Evolutionary conservation across 2,329 filamentous ascomycete genomes (phyloP).

Genomic region (Talaromyces sp.): DNA sequence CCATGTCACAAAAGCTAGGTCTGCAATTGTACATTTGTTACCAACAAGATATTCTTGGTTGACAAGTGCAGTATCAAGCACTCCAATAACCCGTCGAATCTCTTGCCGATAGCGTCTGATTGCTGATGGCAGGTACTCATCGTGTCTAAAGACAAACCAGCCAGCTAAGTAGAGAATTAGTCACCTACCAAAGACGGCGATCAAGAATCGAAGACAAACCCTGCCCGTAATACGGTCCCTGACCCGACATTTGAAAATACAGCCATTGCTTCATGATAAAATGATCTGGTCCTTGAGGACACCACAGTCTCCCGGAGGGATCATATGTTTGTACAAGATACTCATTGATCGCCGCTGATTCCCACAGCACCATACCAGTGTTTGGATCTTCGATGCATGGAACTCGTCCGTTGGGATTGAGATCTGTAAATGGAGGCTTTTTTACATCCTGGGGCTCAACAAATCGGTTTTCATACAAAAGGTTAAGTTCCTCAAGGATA

Average conservation of each 20-base stretch:
- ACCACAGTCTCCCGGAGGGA: not conserved
- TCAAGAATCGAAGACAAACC: not conserved
- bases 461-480: constrained; percentile 24
- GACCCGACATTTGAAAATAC: constrained; percentile 15
- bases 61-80: constrained; percentile 5
- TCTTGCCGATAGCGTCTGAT: constrained; percentile 11
- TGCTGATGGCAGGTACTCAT: constrained; percentile 8
- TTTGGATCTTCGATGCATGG: constrained; percentile 14
- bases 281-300: constrained; percentile 4
- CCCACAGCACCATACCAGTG: constrained; percentile 14
- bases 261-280: constrained; percentile 15
- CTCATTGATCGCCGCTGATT: constrained; percentile 12
- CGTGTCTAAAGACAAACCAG: constrained; percentile 11
- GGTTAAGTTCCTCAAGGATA: constrained; percentile 26
- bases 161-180: not conserved
- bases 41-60: constrained; percentile 14
- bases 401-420: constrained; percentile 18
- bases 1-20: constrained; percentile 15
- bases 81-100: constrained; percentile 9
- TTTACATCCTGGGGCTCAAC: constrained; percentile 23
- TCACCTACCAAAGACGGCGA: too few relatives aligned
- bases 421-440: constrained; percentile 4
- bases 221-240: constrained; percentile 17
- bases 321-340: constrained; percentile 15
- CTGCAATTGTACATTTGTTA: constrained; percentile 10